phyloP scores from a whole-genome alignment of 805 yeast species.

The Yarrowia sp. region DNA sequence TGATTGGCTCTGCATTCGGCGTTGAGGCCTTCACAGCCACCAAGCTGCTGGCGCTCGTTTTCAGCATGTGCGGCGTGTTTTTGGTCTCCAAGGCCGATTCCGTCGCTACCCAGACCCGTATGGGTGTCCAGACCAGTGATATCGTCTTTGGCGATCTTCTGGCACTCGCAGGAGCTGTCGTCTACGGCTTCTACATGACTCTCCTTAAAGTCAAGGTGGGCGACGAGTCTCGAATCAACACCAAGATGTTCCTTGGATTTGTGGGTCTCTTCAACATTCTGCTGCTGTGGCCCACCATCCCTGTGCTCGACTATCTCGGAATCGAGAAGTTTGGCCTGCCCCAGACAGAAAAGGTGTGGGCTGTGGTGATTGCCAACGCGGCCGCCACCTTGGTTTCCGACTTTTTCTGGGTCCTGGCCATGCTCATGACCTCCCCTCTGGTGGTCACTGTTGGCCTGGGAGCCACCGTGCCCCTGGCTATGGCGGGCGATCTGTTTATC shows the following conservation, averaged over 20 bases:
- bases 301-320: slow-evolving; percentile 60
- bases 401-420: slow-evolving; percentile 94
- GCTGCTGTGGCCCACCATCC: slow-evolving; percentile 76
- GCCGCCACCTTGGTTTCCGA: slow-evolving; percentile 81
- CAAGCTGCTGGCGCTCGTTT: slow-evolving; percentile 66
- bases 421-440: slow-evolving; percentile 86
- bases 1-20: slow-evolving; percentile 70
- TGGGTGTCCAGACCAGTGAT: slow-evolving; percentile 8
- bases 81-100: slow-evolving; percentile 62
- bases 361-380: slow-evolving; percentile 63
- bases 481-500: slow-evolving; percentile 81
- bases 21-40: slow-evolving; percentile 65
- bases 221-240: slow-evolving; percentile 73
- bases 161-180: slow-evolving; percentile 81
- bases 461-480: slow-evolving; percentile 89
- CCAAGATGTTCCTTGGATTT: slow-evolving; percentile 88
- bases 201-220: slow-evolving; percentile 69
- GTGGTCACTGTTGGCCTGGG: slow-evolving; percentile 95
- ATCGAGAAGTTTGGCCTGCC: slow-evolving; percentile 77
- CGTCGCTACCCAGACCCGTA: slow-evolving; percentile 27
- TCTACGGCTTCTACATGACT: slow-evolving; percentile 89
- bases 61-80: slow-evolving; percentile 75
- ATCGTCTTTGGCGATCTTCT: slow-evolving; percentile 68
- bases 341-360: slow-evolving; percentile 48
- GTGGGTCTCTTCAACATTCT: slow-evolving; percentile 82